Base-by-base conservation (phyloP, 352 stramenopile genomes). In the Globisporangium emineosum region DNA sequence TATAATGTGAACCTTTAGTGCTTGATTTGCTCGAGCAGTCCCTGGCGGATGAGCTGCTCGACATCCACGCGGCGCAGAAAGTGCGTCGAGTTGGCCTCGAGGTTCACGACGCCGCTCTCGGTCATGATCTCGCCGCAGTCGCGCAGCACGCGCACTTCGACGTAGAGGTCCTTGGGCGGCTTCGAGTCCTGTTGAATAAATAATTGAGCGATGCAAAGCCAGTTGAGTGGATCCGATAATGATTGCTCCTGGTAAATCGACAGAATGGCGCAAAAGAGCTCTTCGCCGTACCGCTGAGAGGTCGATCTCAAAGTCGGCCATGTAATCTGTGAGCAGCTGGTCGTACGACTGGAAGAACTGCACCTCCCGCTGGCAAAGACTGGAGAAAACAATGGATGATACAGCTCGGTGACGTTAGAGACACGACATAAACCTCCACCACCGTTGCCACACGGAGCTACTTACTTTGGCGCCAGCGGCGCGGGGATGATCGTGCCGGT, bases 311-410 rank as follows among this genome's bases (percentile, higher is more conserved):
- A 96, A 92, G 55, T 88, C 77, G 35, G 84, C 66, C 88, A 97
- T 97, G 75, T 97, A 97, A 52, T 94, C 78, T 35, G 86, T 96
- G 21, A 97, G 78, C 27, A 97, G 70, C 71, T 96, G 82, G 72
- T 97, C 91, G 73, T 97, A 97, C 50, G 77, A 73, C 69, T 96
- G 88, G 70, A 97, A 97, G 66, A 97, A 95, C 65, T 97, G 86
- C 57, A 93, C 75, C 65, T 97, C 91, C 29, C 74, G 76, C 51
- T 86, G 78, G 60, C 83, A 91, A 49, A 97, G 72, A 49, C 88
- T 97, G 67, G 8, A 52, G 43, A 42, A 59, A 17, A 30, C 40
- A n/a, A 53, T 5, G 27, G 2, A 19, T 15, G 13, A 25, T 25
- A 43, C 7, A 52, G 1, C 4, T 17, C n/a, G n/a, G n/a, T n/a